phyloP scores from a whole-genome alignment of 2,329 filamentous ascomycete species.

The Microthyrium microscopicum region DNA sequence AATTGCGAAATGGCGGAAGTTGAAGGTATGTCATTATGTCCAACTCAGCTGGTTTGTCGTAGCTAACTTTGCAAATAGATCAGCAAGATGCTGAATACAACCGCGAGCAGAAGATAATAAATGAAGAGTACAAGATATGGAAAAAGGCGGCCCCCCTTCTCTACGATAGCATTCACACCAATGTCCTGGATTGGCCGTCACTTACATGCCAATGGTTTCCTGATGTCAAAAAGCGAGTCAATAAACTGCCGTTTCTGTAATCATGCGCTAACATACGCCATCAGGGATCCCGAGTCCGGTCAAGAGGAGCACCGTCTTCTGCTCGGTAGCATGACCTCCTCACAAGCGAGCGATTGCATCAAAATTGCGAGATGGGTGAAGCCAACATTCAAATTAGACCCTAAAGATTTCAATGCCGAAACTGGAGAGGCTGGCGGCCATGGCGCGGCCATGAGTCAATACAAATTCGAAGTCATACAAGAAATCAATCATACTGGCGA shows the following conservation, averaged over 20 bases:
- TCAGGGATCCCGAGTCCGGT: conserved; percentile 28
- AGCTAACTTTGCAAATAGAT: no score
- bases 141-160: conserved; percentile 99
- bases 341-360: conserved; percentile 71
- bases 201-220: conserved; percentile 97
- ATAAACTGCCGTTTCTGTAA: background rate
- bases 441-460: conserved; percentile 56
- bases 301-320: conserved; percentile 77
- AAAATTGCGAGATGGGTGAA: conserved; percentile 92
- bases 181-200: conserved; percentile 75
- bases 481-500: conserved; percentile 93
- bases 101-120: conserved; percentile 73
- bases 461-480: conserved; percentile 86
- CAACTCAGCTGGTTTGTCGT: no score
- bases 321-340: conserved; percentile 87
- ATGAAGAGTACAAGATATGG: conserved; percentile 99
- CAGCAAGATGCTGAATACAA: conserved; percentile 59
- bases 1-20: no score
- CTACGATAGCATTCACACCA: conserved; percentile 92
- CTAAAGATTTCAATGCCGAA: conserved; percentile 78
- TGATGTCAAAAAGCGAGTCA: conserved; percentile 60
- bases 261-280: background rate
- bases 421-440: conserved; percentile 89
- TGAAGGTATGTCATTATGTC: no score
- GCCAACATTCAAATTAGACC: conserved; percentile 55